Evolutionary conservation across 176 grass and related monocot genomes (phyloP).

Genomic region (Zea luxurians): DNA sequence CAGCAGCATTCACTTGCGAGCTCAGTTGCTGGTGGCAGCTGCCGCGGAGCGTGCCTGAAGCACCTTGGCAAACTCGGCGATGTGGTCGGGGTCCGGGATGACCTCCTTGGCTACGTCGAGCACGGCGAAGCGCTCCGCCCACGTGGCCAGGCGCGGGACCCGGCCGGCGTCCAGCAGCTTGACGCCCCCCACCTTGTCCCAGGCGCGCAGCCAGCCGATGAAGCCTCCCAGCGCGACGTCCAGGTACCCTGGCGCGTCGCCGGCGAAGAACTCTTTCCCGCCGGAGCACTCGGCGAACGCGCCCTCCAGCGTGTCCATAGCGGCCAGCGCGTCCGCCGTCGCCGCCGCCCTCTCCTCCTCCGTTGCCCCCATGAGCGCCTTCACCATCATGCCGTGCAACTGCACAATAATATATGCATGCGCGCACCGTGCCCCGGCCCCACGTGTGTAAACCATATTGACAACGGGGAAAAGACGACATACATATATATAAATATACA

Average conservation of each 20-base stretch:
- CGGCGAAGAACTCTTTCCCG: conserved; percentile 46
- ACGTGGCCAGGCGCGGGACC: conserved; percentile 33
- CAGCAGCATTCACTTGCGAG: not conserved
- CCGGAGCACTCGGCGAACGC: conserved; percentile 31
- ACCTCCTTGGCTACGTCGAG: conserved; percentile 33
- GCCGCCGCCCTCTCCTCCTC: conserved; percentile 32
- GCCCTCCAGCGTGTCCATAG: conserved; percentile 31
- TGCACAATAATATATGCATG: not conserved
- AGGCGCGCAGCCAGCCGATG: conserved; percentile 29
- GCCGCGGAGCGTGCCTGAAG: not conserved
- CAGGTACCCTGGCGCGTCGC: conserved; percentile 40
- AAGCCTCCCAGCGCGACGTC: conserved; percentile 34
- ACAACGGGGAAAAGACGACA: not conserved
- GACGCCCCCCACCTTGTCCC: conserved; percentile 9
- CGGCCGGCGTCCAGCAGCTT: conserved; percentile 43
- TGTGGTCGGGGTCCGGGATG: conserved; percentile 35
- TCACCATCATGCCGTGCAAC: conserved; percentile 11
- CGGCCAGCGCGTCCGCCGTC: not conserved
- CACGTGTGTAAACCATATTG: not conserved
- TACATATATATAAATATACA: too few relatives aligned
- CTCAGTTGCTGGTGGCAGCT: conserved; percentile 21
- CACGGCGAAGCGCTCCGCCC: conserved; percentile 31
- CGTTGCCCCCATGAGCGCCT: not conserved
- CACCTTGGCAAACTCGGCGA: conserved; percentile 36
- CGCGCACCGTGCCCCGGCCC: not conserved